A percentile compares a stretch with the other conserved stretches of the same genome.
These are phyloP conservation scores for Irpex rosettiformis DNA, from an alignment of 1,284 basidiomycete genomes.

Conservation along the genomic window DNA sequence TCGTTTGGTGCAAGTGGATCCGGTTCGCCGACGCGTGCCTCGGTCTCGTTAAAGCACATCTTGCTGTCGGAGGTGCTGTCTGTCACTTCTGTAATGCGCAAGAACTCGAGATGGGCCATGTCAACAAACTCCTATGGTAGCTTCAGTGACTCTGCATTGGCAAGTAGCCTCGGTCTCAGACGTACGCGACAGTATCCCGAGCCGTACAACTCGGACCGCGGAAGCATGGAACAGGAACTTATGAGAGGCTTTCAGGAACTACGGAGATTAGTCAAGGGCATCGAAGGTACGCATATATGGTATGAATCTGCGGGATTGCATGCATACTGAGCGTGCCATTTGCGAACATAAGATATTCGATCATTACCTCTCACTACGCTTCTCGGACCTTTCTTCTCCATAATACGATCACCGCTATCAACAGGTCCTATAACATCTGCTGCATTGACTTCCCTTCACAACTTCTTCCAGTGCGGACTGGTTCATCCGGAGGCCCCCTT, in stretches of 20 bases:
- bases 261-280: conserved; percentile 69
- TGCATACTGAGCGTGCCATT: not conserved
- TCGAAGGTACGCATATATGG: conserved; percentile 55
- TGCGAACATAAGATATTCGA: conserved; percentile 50
- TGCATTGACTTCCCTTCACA: conserved; percentile 85
- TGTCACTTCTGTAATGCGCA: conserved; percentile 95
- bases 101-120: conserved; percentile 91
- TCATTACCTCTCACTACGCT: conserved; percentile 55
- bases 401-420: conserved; percentile 89
- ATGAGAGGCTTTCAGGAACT: conserved; percentile 90
- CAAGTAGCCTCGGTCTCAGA: conserved; percentile 71
- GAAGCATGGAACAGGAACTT: conserved; percentile 70
- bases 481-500: conserved; percentile 50
- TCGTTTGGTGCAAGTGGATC: not conserved
- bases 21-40: not conserved
- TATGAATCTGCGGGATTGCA: not conserved
- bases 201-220: conserved; percentile 39
- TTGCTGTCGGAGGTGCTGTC: conserved; percentile 86
- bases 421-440: conserved; percentile 93
- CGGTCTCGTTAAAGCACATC: conserved; percentile 69
- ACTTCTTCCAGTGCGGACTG: conserved; percentile 79
- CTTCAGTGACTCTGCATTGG: conserved; percentile 59
- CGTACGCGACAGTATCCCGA: conserved; percentile 43
- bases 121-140: conserved; percentile 56
- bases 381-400: conserved; percentile 87